Evolutionary conservation across 2,329 filamentous ascomycete species (phyloP).

Genomic region (Cladosporium sp.): DNA sequence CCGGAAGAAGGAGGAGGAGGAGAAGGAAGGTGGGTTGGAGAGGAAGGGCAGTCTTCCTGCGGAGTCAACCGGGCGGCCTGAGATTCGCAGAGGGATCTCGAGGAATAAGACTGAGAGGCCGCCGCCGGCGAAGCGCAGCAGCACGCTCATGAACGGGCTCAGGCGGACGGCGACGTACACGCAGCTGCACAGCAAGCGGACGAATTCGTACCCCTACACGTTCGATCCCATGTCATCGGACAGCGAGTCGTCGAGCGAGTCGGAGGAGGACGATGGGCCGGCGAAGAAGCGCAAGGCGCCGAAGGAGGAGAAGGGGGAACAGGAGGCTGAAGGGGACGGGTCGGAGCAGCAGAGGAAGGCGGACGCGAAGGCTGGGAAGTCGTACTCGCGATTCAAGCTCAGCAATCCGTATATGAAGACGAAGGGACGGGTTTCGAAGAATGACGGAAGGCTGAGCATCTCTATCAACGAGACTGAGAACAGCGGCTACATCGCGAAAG

Average conservation of each 20-base stretch:
- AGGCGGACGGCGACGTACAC: slow-evolving; percentile 15
- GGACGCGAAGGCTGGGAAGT: slow-evolving; percentile 12
- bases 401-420: slow-evolving; percentile 60
- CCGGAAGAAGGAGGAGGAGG: background rate
- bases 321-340: background rate
- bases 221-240: slow-evolving; percentile 26
- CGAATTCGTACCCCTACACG: slow-evolving; percentile 19
- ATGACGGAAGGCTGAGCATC: slow-evolving; percentile 65
- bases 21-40: background rate
- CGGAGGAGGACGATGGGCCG: slow-evolving; percentile 21
- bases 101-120: slow-evolving; percentile 7
- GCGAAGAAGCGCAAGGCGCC: slow-evolving; percentile 2
- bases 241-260: slow-evolving; percentile 21
- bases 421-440: slow-evolving; percentile 58
- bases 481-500: slow-evolving; percentile 67
- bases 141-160: slow-evolving; percentile 20
- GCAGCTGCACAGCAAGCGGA: background rate
- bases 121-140: slow-evolving; percentile 1
- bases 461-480: slow-evolving; percentile 65
- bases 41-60: background rate
- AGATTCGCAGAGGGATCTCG: background rate
- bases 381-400: slow-evolving; percentile 53
- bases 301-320: slow-evolving; percentile 12
- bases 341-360: slow-evolving; percentile 14
- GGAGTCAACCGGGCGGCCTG: no score